These are phyloP conservation scores for Chlorociboria aeruginascens DNA, from an alignment of 495 filamentous ascomycete genomes.

Conservation along the genomic window DNA sequence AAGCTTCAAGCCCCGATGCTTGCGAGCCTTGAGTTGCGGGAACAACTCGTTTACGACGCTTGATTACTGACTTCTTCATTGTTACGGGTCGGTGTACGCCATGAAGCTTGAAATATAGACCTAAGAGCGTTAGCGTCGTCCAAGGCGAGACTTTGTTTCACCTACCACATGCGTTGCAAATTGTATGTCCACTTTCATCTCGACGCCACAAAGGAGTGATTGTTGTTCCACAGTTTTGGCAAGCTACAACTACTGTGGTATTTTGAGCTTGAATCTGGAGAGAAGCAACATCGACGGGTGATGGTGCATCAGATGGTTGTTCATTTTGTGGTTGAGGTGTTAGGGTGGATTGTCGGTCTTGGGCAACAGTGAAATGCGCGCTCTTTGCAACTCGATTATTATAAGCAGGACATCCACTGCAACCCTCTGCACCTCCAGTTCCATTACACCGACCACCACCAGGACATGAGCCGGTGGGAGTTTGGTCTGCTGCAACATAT, in stretches of 20 bases:
- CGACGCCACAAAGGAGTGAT: constrained; percentile 94
- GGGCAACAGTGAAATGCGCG: constrained; percentile 45
- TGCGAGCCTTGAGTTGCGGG: constrained; percentile 52
- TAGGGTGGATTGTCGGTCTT: constrained; percentile 3
- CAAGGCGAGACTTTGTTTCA: constrained; percentile 7
- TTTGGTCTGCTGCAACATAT: constrained; percentile 64
- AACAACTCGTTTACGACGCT: constrained; percentile 89
- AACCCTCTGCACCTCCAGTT: constrained; percentile 91
- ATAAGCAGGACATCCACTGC: constrained; percentile 90
- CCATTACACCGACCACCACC: constrained; percentile 94
- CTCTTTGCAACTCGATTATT: constrained; percentile 94
- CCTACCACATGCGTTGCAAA: constrained; percentile 97
- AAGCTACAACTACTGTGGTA: constrained; percentile 75
- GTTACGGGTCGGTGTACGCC: constrained; percentile 82
- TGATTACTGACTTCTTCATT: constrained; percentile 97
- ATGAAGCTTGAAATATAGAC: constrained; percentile 95
- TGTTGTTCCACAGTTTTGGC: constrained; percentile 95
- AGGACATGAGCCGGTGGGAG: constrained; percentile 74
- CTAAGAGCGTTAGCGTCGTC: constrained; percentile 29
- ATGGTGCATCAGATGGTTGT: constrained; percentile 19
- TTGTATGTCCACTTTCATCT: constrained; percentile 90
- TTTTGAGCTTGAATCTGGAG: constrained; percentile 27
- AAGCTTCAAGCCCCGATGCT: constrained; percentile 23
- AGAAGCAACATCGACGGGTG: constrained; percentile 25
- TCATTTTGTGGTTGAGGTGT: constrained; percentile 7